Evolutionary conservation across 805 yeast genomes (phyloP), one percentile per base, ranked within the genome.

Genomic region (Candida silvicultrix): DNA sequence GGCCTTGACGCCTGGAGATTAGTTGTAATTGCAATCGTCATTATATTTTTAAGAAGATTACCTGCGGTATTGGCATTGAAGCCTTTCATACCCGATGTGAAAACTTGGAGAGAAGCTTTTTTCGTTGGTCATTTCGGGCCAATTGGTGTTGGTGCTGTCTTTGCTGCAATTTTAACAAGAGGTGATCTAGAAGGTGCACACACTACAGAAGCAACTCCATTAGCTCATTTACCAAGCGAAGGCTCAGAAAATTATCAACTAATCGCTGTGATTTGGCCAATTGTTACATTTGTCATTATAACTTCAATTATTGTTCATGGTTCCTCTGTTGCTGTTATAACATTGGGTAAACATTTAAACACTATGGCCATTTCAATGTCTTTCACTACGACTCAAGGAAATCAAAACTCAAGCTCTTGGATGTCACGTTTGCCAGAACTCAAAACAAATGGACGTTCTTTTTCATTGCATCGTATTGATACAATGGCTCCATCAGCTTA

Each of bases 71-170:
- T 89, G 42, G 74, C 79, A 0, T 66, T 86, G 42, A 85, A 85
- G 57, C 89, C 92, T 0, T 61, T 89, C 21, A 83, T 88, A 2
- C 96, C 97, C 0, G 97, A 89, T 60, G 78, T 89, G 36, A 82
- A 88, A 56, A 77, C 88, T 11, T 89, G 97, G 96, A 79, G 96
- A 63, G 97, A 89, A 63, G 97, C 97, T 0, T 62, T 89, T 3
- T 90, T 90, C 64, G 88, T 95, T 63, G 97, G 97, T 19, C 96
- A 89, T 67, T 89, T 90, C 64, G 97, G 97, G 16, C 97, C 97
- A 2, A 87, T 90, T 59, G 97, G 97, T 41, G 97, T 89, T 20
- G 96, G 97, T 47, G 96, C 96, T 1, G 73, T 89, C 8, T 89
- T 86, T 64, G 92, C 94, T 38, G 82, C 87, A 6, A 81, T 89